phyloP scores from a whole-genome alignment of 805 yeast genomes.

The Starmerella ratchasimensis region DNA sequence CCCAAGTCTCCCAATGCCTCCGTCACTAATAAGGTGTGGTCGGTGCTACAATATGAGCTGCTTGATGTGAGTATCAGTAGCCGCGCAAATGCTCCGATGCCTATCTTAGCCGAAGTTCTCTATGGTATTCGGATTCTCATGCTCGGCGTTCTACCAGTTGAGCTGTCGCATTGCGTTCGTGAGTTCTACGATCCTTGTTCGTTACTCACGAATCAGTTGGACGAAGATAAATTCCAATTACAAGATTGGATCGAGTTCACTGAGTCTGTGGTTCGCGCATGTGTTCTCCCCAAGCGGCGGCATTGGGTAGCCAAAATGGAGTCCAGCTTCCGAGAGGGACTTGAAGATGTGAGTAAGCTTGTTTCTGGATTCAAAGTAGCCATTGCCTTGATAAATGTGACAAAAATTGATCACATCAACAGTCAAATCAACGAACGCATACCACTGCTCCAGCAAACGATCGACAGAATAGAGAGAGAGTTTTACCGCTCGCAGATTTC shows the following conservation, averaged over 20 bases:
- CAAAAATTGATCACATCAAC: conserved; percentile 90
- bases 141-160: conserved; percentile 55
- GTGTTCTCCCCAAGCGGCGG: conserved; percentile 94
- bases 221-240: conserved; percentile 43
- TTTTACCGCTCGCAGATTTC: conserved; percentile 32
- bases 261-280: conserved; percentile 63
- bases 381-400: conserved; percentile 76
- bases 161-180: not conserved
- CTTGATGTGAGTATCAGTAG: conserved; percentile 53
- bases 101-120: conserved; percentile 55
- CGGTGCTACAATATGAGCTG: conserved; percentile 81
- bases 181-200: not conserved
- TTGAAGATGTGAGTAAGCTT: conserved; percentile 35
- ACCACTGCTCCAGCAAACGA: conserved; percentile 73
- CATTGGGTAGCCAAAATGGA: conserved; percentile 78
- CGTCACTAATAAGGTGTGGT: conserved; percentile 40
- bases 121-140: conserved; percentile 67
- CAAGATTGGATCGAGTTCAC: conserved; percentile 24
- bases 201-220: conserved; percentile 38
- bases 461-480: conserved; percentile 78
- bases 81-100: conserved; percentile 8
- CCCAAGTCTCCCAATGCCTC: conserved; percentile 1
- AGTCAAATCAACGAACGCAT: conserved; percentile 79
- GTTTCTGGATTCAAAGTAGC: conserved; percentile 66
- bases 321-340: conserved; percentile 35